Evolutionary conservation across 371 early-diverging fungal genomes (phyloP).

Genomic region (Actinomortierella ambigua): DNA sequence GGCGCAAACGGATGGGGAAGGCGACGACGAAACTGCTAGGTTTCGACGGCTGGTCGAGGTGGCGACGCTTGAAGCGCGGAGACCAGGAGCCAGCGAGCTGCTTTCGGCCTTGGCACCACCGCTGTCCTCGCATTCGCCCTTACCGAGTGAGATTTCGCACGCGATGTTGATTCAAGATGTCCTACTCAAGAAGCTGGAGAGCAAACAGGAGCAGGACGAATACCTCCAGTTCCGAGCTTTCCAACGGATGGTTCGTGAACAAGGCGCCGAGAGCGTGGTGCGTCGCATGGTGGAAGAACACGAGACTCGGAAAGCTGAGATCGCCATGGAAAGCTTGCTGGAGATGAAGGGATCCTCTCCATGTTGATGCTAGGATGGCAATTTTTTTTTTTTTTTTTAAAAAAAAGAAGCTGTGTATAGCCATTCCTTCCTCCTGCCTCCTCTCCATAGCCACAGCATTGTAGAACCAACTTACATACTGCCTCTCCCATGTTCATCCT

Average conservation of each 20-base stretch:
- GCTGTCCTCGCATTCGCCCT: neutral
- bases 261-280: conserved; percentile 8
- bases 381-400: too few species aligned
- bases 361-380: too few species aligned
- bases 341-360: too few species aligned
- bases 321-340: too few species aligned
- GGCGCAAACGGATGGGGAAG: neutral
- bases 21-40: neutral
- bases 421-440: too few species aligned
- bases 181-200: conserved; percentile 19
- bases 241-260: conserved; percentile 15
- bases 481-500: too few species aligned
- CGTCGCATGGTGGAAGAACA: conserved; percentile 3
- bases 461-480: neutral
- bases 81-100: neutral
- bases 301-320: neutral
- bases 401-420: too few species aligned
- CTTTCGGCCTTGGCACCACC: neutral
- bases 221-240: conserved; percentile 34
- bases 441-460: too few species aligned
- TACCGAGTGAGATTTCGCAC: neutral
- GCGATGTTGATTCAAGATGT: conserved; percentile 10
- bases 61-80: neutral
- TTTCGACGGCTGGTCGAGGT: neutral
- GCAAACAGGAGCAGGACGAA: conserved; percentile 28